Base-by-base conservation (phyloP, 2,329 filamentous ascomycete species). In the Scorias spongiosa region DNA sequence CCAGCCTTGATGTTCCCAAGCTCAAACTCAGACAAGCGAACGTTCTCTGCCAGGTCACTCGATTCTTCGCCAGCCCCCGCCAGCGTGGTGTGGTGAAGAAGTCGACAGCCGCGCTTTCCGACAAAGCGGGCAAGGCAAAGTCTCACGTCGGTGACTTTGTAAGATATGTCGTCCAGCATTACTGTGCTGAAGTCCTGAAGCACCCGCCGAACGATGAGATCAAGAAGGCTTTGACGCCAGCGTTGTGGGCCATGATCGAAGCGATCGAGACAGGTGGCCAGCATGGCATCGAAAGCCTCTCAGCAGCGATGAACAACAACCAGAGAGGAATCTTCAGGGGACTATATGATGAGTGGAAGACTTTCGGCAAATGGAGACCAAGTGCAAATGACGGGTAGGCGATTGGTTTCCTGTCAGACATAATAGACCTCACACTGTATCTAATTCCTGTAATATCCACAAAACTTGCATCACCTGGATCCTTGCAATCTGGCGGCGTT, bases 11-110 rank as follows among this genome's bases (percentile, higher is more conserved):
- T 26, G 20, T 26, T 26, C 32, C 63, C 12, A 59, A 63, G 14
- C 32, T 36, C 12, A 36, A 36, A 15, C 12, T 36, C 11, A 12
- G 15, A 15, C 70, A 72, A 45, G 71, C 70, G 2, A 58, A 63
- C 1, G 63, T 68, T 36, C 75, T 71, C 50, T 66, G 72, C 1
- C 69, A 74, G 9, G 60, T 80, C 8, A 65, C 80, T 17, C 70
- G 70, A n/a, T 70, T 73, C 0, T 68, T 80, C 42, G 77, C 74
- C 61, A 74, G 76, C 43, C 77, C 77, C 0, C 76, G 0, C 68
- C 74, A 11, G 63, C 66, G 7, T 62, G 62, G 45, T 44, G 12
- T 12, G 15, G 47, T 41, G 46, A 47, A 41, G 46, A 46, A 28
- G 48, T 15, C 17, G 11, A 12, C 38, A 51, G 40, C 58, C 10